These are phyloP conservation scores for Xylaria sp. DNA, from an alignment of 2,329 filamentous ascomycete species.

Conservation along the genomic window DNA sequence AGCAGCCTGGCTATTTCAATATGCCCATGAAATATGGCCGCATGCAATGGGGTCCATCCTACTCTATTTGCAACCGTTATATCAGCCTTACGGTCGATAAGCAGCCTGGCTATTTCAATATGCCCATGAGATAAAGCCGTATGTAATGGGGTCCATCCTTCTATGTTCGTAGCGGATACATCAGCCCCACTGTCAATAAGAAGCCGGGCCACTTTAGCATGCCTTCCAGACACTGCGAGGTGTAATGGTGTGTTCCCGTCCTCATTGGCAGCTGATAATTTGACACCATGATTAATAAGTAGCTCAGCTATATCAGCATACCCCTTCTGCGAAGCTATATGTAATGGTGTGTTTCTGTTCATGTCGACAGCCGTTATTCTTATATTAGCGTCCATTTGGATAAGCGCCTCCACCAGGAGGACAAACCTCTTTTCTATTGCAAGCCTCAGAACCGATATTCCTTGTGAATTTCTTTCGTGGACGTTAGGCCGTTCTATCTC, in stretches of 20 bases:
- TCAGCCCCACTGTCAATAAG: slow-evolving; percentile 10
- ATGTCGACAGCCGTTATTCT: too few relatives aligned
- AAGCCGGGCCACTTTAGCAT: background rate
- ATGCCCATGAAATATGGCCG: background rate
- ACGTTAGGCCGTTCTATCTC: background rate
- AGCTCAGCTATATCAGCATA: too few relatives aligned
- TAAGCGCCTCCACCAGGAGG: background rate
- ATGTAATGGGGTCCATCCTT: background rate
- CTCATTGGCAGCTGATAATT: background rate
- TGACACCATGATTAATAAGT: background rate
- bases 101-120: background rate
- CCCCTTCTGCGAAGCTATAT: too few relatives aligned
- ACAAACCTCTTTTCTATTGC: background rate
- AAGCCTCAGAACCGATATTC: background rate
- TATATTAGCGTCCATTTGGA: background rate
- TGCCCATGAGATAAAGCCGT: background rate
- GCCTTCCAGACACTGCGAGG: background rate
- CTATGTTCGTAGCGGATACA: background rate
- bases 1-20: background rate
- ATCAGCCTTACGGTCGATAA: background rate
- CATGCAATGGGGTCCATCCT: background rate
- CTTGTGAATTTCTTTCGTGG: background rate
- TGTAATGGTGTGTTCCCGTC: background rate
- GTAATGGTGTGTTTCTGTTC: too few relatives aligned
- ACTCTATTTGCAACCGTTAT: background rate